Conservation (phyloP, 2,329 filamentous ascomycete species). For the Botrytis hyacinthi region DNA sequence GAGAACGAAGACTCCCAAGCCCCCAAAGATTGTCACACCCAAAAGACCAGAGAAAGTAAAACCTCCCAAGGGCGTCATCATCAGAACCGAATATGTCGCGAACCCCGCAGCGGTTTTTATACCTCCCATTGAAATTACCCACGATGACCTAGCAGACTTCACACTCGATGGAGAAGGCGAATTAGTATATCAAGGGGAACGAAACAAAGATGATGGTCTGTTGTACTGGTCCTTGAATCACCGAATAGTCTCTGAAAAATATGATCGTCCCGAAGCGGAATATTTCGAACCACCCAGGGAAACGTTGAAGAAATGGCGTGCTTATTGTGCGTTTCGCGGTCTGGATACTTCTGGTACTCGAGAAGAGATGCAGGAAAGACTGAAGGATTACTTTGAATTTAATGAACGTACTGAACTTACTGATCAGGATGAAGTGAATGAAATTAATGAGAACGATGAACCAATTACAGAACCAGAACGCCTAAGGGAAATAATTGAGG, state of each 20-base stretch:
- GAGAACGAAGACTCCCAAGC: background rate
- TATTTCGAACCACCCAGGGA: background rate
- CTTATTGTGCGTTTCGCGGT: background rate
- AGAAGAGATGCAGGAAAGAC: background rate
- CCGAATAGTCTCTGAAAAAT: background rate
- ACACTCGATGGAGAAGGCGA: background rate
- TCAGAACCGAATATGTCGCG: background rate
- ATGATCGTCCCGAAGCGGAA: background rate
- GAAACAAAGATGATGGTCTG: background rate
- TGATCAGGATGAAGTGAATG: background rate
- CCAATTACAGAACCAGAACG: background rate
- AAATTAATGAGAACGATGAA: too few species aligned
- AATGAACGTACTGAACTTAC: background rate
- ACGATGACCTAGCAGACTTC: background rate
- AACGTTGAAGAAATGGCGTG: background rate
- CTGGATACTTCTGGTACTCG: background rate
- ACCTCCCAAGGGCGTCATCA: background rate
- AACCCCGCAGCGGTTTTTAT: background rate
- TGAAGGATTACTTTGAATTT: background rate
- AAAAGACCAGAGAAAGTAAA: background rate
- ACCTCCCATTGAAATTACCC: background rate
- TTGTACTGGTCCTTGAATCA: background rate
- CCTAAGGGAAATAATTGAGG: background rate
- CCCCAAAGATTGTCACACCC: background rate
- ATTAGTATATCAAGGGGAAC: background rate